phyloP scores from a whole-genome alignment of 1,284 basidiomycete species.

The Apiotrichum laibachii region DNA sequence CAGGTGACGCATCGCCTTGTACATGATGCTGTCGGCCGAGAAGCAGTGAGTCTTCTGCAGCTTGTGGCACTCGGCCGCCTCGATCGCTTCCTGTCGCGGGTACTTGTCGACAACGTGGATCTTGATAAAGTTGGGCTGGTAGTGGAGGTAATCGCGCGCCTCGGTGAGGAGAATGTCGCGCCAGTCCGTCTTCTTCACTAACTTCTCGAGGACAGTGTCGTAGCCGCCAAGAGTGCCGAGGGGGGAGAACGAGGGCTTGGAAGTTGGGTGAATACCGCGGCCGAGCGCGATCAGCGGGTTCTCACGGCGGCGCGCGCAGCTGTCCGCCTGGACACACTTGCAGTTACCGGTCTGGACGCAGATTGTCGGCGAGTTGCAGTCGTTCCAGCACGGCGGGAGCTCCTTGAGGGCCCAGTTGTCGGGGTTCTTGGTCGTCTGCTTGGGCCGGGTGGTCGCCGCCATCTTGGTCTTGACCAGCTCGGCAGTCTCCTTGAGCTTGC shows the following conservation, averaged over 20 bases:
- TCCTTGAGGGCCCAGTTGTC: slow-evolving; percentile 44
- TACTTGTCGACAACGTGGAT: slow-evolving; percentile 47
- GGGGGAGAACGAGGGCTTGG: slow-evolving; percentile 14
- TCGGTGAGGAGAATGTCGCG: slow-evolving; percentile 45
- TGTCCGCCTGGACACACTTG: slow-evolving; percentile 48
- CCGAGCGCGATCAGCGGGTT: slow-evolving; percentile 36
- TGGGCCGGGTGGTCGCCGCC: neutral
- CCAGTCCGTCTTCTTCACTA: slow-evolving; percentile 37
- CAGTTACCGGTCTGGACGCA: slow-evolving; percentile 51
- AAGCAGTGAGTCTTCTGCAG: slow-evolving; percentile 46
- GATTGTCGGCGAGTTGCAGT: slow-evolving; percentile 46
- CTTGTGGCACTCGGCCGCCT: slow-evolving; percentile 43
- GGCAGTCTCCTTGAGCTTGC: slow-evolving; percentile 4
- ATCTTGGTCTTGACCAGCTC: neutral
- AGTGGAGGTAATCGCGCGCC: slow-evolving; percentile 36
- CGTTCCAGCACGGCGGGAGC: slow-evolving; percentile 49
- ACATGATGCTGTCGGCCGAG: slow-evolving; percentile 49
- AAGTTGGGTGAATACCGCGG: slow-evolving; percentile 9
- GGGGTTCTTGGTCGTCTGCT: slow-evolving; percentile 13
- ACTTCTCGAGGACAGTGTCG: slow-evolving; percentile 28
- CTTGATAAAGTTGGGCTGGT: slow-evolving; percentile 40
- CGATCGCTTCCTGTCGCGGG: slow-evolving; percentile 35
- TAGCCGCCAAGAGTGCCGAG: slow-evolving; percentile 31
- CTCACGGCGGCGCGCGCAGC: slow-evolving; percentile 36
- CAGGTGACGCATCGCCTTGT: slow-evolving; percentile 43